Evolutionary conservation across 441 rosid genomes (phyloP).

Genomic region (Croton setiger): DNA sequence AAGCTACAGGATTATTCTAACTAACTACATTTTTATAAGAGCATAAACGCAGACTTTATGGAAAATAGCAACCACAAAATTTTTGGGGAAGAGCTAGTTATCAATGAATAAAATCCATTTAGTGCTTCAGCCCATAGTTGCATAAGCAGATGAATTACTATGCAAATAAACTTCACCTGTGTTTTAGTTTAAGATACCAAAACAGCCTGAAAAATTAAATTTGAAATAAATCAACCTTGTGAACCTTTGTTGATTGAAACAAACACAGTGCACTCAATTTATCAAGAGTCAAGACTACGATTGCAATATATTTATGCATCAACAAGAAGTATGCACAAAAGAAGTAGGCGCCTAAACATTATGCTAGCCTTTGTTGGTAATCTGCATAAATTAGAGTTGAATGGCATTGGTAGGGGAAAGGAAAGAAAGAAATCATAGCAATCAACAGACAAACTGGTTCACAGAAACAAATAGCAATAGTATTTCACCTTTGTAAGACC

Average conservation of each 20-base stretch:
- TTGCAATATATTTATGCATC: not conserved
- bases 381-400: not conserved
- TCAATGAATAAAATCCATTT: not conserved
- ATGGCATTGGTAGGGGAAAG: not conserved
- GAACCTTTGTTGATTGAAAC: not conserved
- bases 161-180: not conserved
- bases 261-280: not conserved
- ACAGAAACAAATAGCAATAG: not conserved
- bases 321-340: not conserved
- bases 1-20: not conserved
- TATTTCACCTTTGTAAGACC: slow-evolving; percentile 55
- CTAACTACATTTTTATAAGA: not conserved
- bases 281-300: not conserved
- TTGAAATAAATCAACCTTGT: not conserved
- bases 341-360: not conserved
- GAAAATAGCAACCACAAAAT: slow-evolving; percentile 1
- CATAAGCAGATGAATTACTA: not conserved
- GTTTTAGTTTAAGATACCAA: slow-evolving; percentile 8
- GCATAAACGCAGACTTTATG: not conserved
- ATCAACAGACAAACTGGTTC: not conserved
- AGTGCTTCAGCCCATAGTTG: not conserved
- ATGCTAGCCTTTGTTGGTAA: not conserved
- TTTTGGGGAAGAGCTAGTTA: not conserved
- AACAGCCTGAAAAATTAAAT: not conserved
- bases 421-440: not conserved